phyloP scores from a whole-genome alignment of 768 basidiomycete species.

The Mycena sanguinolenta region DNA sequence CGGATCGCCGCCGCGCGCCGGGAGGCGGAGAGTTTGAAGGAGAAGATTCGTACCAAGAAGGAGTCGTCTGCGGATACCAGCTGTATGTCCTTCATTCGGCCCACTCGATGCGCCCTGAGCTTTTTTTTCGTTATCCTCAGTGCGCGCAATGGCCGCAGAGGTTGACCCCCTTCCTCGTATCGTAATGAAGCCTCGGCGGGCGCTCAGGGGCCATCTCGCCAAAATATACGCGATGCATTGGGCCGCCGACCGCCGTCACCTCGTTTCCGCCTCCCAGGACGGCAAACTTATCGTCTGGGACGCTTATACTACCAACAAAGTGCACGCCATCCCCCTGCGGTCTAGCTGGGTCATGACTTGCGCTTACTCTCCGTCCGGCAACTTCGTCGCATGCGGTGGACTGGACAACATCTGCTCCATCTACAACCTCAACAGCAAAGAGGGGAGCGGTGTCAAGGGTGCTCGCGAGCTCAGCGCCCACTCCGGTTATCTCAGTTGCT shows the following conservation, averaged over 20 bases:
- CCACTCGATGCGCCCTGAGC: conserved; percentile 32
- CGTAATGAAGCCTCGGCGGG: conserved; percentile 95
- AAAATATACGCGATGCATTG: conserved; percentile 99
- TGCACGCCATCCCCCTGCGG: conserved; percentile 97
- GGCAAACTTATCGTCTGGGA: conserved; percentile 99
- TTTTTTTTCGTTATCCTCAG: conserved; percentile 55
- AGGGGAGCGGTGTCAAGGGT: conserved; percentile 84
- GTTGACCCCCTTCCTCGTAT: conserved; percentile 96
- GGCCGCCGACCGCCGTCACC: conserved; percentile 96
- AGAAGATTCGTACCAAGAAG: conserved; percentile 97
- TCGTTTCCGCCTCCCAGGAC: conserved; percentile 99
- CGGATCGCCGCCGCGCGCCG: conserved; percentile 95
- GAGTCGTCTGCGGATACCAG: conserved; percentile 99
- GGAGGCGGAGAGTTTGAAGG: conserved; percentile 97
- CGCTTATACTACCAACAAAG: conserved; percentile 99
- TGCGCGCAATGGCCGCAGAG: conserved; percentile 98
- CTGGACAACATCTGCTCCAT: conserved; percentile 99
- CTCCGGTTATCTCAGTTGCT: conserved; percentile 97
- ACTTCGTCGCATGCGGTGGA: conserved; percentile 98
- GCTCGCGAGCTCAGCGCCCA: conserved; percentile 97
- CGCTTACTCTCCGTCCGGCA: conserved; percentile 96
- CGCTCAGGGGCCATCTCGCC: conserved; percentile 96
- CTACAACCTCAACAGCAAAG: conserved; percentile 91
- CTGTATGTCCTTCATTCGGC: conserved; percentile 67
- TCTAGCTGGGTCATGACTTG: conserved; percentile 99